phyloP scores from a whole-genome alignment of 495 filamentous ascomycete species.

The Penicillium cataractarum region DNA sequence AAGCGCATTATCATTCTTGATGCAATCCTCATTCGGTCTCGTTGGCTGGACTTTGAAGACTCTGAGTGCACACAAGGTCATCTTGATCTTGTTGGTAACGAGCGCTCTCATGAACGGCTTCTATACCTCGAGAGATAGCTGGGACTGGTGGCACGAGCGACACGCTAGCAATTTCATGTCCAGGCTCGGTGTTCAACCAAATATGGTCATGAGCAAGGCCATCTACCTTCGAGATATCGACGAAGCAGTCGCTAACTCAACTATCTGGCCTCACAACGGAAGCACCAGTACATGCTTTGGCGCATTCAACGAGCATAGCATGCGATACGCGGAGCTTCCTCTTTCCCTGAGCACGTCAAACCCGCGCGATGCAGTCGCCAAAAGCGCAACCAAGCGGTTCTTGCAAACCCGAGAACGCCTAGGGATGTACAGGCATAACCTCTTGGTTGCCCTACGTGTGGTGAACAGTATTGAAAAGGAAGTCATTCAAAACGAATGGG shows the following conservation, averaged over 20 bases:
- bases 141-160: constrained; percentile 84
- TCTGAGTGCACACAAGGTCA: constrained; percentile 71
- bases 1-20: constrained; percentile 68
- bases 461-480: constrained; percentile 88
- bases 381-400: constrained; percentile 66
- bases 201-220: constrained; percentile 78
- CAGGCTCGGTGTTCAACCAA: constrained; percentile 75
- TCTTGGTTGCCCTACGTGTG: constrained; percentile 86
- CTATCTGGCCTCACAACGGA: constrained; percentile 38
- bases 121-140: constrained; percentile 66
- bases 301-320: constrained; percentile 48
- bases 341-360: constrained; percentile 38
- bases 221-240: constrained; percentile 85
- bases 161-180: constrained; percentile 78
- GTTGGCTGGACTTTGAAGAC: constrained; percentile 69
- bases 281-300: constrained; percentile 47
- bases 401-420: constrained; percentile 78
- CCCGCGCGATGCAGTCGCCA: constrained; percentile 49
- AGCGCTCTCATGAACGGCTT: constrained; percentile 73
- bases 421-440: constrained; percentile 84
- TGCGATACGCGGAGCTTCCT: constrained; percentile 35
- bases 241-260: constrained; percentile 58
- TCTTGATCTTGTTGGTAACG: constrained; percentile 66
- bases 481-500: constrained; percentile 83
- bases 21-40: constrained; percentile 71